phyloP scores from a whole-genome alignment of 2,329 filamentous ascomycete species.

The Pseudocercospora eumusae region DNA sequence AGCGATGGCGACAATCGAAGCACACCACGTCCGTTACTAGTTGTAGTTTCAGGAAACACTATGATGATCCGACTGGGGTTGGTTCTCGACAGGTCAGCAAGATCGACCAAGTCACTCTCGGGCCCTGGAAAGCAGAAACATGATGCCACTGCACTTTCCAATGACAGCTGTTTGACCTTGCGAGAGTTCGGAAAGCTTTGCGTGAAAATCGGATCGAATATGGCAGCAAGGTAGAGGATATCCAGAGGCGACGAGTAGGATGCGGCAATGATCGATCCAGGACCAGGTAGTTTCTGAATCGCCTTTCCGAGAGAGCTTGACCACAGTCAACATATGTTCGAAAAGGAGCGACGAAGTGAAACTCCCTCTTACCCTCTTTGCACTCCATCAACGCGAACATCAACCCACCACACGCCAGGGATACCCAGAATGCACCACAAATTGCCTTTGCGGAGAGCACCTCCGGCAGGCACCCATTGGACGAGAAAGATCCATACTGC shows the following conservation, averaged over 20 bases:
- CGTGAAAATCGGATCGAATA: slow-evolving; percentile 95
- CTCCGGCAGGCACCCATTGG: slow-evolving; percentile 74
- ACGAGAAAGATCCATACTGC: slow-evolving; percentile 38
- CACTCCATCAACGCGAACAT: slow-evolving; percentile 96
- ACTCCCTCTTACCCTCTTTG: slow-evolving; percentile 69
- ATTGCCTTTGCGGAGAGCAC: slow-evolving; percentile 73
- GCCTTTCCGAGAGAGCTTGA: slow-evolving; percentile 68
- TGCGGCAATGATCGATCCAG: slow-evolving; percentile 79
- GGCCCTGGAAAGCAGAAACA: slow-evolving; percentile 41
- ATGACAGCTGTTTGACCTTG: slow-evolving; percentile 73
- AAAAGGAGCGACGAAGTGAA: background rate
- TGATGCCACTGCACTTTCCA: slow-evolving; percentile 72
- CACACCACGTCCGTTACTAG: slow-evolving; percentile 89
- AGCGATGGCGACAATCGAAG: slow-evolving; percentile 79
- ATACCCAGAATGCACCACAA: slow-evolving; percentile 86
- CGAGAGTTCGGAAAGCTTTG: slow-evolving; percentile 68
- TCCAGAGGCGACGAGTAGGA: slow-evolving; percentile 93
- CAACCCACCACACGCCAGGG: slow-evolving; percentile 96
- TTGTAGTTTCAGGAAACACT: slow-evolving; percentile 91
- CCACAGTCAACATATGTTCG: slow-evolving; percentile 13
- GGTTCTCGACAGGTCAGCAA: slow-evolving; percentile 58
- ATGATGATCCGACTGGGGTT: slow-evolving; percentile 77
- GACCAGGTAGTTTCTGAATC: slow-evolving; percentile 69
- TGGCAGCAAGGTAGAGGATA: slow-evolving; percentile 87
- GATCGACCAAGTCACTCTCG: slow-evolving; percentile 34